Evolutionary conservation across 495 filamentous ascomycete genomes (phyloP), one percentile per base, ranked within the genome.

Genomic region (Massariosphaeria phaeospora): DNA sequence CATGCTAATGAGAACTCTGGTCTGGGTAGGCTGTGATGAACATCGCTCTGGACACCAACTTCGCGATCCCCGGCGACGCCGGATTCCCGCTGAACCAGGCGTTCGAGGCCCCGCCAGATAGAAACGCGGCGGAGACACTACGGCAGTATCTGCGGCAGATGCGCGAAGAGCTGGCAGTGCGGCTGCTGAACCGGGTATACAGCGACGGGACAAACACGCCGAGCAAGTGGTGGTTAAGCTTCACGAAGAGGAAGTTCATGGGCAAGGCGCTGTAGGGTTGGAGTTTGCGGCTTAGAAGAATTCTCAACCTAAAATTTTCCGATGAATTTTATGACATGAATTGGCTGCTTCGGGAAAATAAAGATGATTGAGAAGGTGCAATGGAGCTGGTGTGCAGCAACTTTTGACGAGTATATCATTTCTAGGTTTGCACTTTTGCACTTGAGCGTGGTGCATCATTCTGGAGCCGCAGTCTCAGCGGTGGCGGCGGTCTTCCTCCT

Each of bases 181-280:
- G 93, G 67, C 73, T 98, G 70, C 73, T 95, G 62, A 82, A 82
- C 13, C 81, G 89, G 65, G 80, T 98, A 67, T 98, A 95, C 72
- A 83, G 84, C 46, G 93, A 90, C 65, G 88, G 83, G 52, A 55
- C 41, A 4, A 78, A 70, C 48, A 79, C 75, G 70, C 91, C 93
- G 64, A 94, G 88, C 63, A 98, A 98, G 82, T 97, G 91, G 86
- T 98, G 93, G 93, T 75, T 98, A 61, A 96, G 91, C 75, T 98
- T 96, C 70, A 85, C 86, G 41, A 98, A 97, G 81, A 83, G 93
- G 69, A 95, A 95, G 78, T 98, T 98, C 70, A 97, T 98, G 94
- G 91, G 91, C 66, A 96, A 96, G 64, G 66, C 72, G 11, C 54
- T 75, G 39, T 75, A 51, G 29, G 38, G 1, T 8, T 13, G 11